Evolutionary conservation across 176 grass and related monocot species (phyloP).

Genomic region (Ensete glaucum): DNA sequence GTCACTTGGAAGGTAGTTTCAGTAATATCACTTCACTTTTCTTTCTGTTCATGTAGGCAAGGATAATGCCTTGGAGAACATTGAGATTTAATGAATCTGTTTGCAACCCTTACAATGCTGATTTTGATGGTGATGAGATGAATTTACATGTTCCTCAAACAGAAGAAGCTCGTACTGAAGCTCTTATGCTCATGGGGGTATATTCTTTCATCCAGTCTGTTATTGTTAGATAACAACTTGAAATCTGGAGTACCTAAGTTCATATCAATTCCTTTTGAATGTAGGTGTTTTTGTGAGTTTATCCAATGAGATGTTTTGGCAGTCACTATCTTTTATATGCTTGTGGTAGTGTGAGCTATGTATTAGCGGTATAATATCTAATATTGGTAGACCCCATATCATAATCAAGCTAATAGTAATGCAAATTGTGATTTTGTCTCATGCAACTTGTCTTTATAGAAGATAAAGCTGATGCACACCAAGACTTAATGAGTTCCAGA

Average conservation of each 20-base stretch:
- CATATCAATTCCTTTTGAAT: background rate
- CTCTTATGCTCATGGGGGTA: conserved; percentile 99
- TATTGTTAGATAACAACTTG: background rate
- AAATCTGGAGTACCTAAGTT: background rate
- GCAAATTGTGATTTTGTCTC: no score
- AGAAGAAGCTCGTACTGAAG: conserved; percentile 98
- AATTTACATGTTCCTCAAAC: conserved; percentile 98
- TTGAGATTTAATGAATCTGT: conserved; percentile 98
- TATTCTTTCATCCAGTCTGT: background rate
- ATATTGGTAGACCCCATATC: no score
- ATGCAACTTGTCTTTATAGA: no score
- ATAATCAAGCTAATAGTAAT: no score
- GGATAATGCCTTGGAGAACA: conserved; percentile 97
- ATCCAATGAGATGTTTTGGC: no score
- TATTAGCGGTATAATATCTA: no score
- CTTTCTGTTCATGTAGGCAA: conserved; percentile 51
- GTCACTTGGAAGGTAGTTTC: conserved; percentile 18
- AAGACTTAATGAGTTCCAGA: no score
- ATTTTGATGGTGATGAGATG: conserved; percentile 99
- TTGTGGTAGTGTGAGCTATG: no score
- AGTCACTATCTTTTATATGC: no score
- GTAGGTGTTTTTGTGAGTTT: no score
- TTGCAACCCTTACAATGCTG: conserved; percentile 98
- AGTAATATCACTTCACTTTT: conserved; percentile 16
- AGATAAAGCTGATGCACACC: no score